phyloP scores from a whole-genome alignment of 805 yeast species.

The Saccharomycopsis synnaedendra region DNA sequence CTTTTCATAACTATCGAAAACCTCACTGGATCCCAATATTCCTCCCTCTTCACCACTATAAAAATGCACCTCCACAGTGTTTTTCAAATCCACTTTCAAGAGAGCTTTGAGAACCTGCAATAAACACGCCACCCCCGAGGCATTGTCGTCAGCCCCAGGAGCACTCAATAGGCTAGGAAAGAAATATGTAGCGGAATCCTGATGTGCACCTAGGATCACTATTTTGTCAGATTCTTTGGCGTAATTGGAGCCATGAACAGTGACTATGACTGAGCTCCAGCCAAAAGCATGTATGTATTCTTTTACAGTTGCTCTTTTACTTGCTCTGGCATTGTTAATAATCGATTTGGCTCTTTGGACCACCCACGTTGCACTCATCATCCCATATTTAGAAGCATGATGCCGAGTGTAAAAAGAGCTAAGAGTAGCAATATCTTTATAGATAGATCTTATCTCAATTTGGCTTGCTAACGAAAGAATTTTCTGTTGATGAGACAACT shows the following conservation, averaged over 20 bases:
- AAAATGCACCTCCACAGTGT: slow-evolving; percentile 86
- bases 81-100: slow-evolving; percentile 32
- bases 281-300: slow-evolving; percentile 63
- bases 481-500: too few species aligned
- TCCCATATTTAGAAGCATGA: slow-evolving; percentile 63
- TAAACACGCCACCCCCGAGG: slow-evolving; percentile 74
- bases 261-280: slow-evolving; percentile 66
- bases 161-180: slow-evolving; percentile 61
- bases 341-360: slow-evolving; percentile 30
- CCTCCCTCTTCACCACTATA: slow-evolving; percentile 96
- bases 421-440: slow-evolving; percentile 45
- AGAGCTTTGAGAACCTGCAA: slow-evolving; percentile 40
- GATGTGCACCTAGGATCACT: slow-evolving; percentile 81
- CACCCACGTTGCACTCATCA: slow-evolving; percentile 64
- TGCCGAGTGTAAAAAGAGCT: slow-evolving; percentile 67
- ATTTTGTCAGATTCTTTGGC: slow-evolving; percentile 25
- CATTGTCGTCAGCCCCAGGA: slow-evolving; percentile 96
- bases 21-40: slow-evolving; percentile 71
- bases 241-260: slow-evolving; percentile 39
- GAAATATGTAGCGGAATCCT: slow-evolving; percentile 69
- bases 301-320: slow-evolving; percentile 30
- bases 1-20: slow-evolving; percentile 44
- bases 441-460: slow-evolving; percentile 6
- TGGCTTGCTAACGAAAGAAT: too few species aligned
- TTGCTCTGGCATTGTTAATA: slow-evolving; percentile 19